These are phyloP conservation scores for Phytophthora pisi DNA, from an alignment of 352 stramenopile genomes.

Conservation along the genomic window DNA sequence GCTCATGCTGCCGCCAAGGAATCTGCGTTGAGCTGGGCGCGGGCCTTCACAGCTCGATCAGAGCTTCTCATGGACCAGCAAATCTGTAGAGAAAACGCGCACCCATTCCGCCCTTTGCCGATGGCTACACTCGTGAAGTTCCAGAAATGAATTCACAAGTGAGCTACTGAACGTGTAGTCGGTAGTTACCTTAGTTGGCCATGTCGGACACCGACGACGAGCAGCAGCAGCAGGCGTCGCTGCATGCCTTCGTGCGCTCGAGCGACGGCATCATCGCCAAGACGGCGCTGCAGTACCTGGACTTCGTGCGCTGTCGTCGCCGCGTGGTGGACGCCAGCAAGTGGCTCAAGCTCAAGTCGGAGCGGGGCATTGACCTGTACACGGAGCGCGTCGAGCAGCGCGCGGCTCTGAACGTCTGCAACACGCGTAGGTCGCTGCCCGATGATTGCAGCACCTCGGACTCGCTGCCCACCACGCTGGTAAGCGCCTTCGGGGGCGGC, in stretches of 20 bases:
- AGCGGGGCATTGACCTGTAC: slow-evolving; percentile 59
- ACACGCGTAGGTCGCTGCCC: slow-evolving; percentile 15
- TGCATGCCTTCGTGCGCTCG: slow-evolving; percentile 48
- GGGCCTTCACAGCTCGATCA: neutral
- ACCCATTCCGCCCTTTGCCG: neutral
- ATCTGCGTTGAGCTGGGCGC: neutral
- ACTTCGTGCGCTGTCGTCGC: slow-evolving; percentile 47
- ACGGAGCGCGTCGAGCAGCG: slow-evolving; percentile 49
- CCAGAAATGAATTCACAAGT: neutral
- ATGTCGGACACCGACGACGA: slow-evolving; percentile 14
- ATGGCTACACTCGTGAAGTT: slow-evolving; percentile 14
- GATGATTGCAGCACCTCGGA: slow-evolving; percentile 6
- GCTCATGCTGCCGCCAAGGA: neutral
- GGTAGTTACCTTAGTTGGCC: slow-evolving; percentile 5
- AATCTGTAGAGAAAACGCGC: too few species aligned
- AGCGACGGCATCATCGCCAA: slow-evolving; percentile 64
- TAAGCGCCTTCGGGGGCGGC: slow-evolving; percentile 63
- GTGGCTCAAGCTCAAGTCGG: slow-evolving; percentile 48
- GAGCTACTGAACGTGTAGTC: neutral
- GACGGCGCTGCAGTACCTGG: slow-evolving; percentile 54
- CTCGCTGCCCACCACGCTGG: slow-evolving; percentile 41
- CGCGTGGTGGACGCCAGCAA: slow-evolving; percentile 43
- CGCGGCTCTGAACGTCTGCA: slow-evolving; percentile 13
- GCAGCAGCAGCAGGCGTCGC: slow-evolving; percentile 16
- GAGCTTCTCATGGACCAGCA: neutral